Base-by-base conservation (phyloP, 139 green algal species). In the Zygnema circumcarinatum region DNA sequence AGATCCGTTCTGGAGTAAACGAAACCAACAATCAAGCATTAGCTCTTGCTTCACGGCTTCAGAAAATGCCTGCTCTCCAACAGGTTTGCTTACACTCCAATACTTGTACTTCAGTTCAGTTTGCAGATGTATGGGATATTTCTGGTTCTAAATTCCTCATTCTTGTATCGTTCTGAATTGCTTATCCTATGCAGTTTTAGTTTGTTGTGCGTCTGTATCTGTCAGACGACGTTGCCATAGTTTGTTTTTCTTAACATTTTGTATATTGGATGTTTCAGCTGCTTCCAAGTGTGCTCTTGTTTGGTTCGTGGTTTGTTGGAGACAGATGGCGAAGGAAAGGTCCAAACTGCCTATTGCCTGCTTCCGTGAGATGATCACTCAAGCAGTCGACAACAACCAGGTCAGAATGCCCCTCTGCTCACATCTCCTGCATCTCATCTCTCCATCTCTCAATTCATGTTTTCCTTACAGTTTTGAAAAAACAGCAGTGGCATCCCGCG, bases 351-450 rank as follows among this genome's bases (percentile, higher is more conserved):
- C 90, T 36, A 90, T 92, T 38, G 41, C 35, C n/a, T 56, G 54
- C 33, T 91, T 76, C n/a, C 83, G 83, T 68, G 69, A 88, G 31
- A 52, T 79, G n/a, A 92, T 93, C 1, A 72, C 82, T 1, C 42
- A 88, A n/a, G 40, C 47, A 32, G 41, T 91, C 29, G 79, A n/a
- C 53, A 79, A 40, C 92, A 7, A 96, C 95, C 3, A 54, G 80
- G 69, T 62, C 7, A 62, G 47, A 62, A 62, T 62, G 16, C 47
- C 7, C 11, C 35, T 78, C 25, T 72, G 54, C 54, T 72, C 54
- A 29, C 29, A 29, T 29, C 94, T 95, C 78, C 76, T 91, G 3
- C 81, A 72, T 38, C 82, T 62, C 73, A 29, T 16, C 83, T 38
- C 47, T 79, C 74, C 0, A 36, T 85, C 41, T 42, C 41, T n/a